Evolutionary conservation across 192 early-diverging fungal genomes (phyloP), one percentile per base, ranked within the genome.

Genomic region (Dissophora globulifera): DNA sequence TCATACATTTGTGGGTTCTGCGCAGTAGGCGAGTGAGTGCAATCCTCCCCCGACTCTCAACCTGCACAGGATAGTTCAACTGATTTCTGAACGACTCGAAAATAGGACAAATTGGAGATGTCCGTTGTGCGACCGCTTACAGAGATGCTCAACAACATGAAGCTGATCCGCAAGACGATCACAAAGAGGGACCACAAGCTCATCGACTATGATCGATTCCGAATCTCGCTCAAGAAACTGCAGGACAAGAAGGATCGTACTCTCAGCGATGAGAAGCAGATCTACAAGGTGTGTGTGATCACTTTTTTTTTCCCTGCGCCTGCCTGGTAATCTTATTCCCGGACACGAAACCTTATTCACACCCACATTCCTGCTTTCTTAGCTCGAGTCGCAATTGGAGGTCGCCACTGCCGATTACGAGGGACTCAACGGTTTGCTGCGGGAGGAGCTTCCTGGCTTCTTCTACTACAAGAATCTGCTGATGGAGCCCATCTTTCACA

Each of bases 161-260:
- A 91, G 59, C 81, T 87, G 41, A 91, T 98, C 38, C 87, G 89
- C 74, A 92, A 89, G 69, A 85, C 92, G 13, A 93, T 98, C 30
- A 86, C 85, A 7, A 99, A 99, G 83, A 87, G 96, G 23, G 86
- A 89, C 31, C 95, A 95, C 81, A 99, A 99, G 81, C 79, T 94
- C 35, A 64, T 96, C 10, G 97, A 99, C 78, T 98, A 93, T 74
- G 97, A 99, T 67, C 87, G 97, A 29, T 90, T 90, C 78, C 75
- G 87, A 11, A 81, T 84, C 30, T 79, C 81, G 17, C 79, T 96
- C 30, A 86, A 90, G 41, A 98, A 96, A 76, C 61, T 94, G 22
- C 81, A 87, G 48, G 89, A 83, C 29, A 92, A 93, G 70, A 83
- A 86, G 33, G 85, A 87, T 10, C 66, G 75, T 26, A 84, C 85